Evolutionary conservation across 352 stramenopile species (phyloP).

Genomic region (Pythium plurisporium): DNA sequence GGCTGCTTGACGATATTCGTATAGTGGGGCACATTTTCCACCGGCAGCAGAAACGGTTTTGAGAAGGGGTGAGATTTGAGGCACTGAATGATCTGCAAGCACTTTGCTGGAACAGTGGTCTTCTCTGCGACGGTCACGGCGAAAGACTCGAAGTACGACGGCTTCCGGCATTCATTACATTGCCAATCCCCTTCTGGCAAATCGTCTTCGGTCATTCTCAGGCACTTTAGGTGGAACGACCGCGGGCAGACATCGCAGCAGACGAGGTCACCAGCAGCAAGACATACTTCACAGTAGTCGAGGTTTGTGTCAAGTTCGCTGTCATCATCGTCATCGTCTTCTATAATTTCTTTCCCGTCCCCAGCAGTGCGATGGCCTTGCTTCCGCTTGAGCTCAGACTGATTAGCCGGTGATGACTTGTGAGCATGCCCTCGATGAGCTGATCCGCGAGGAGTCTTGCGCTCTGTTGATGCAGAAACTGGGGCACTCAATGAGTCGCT

Average conservation of each 20-base stretch:
- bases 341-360: conserved; percentile 18
- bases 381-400: conserved; percentile 2
- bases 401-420: not conserved
- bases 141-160: conserved; percentile 60
- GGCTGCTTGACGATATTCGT: conserved; percentile 70
- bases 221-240: conserved; percentile 88
- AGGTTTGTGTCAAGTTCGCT: conserved; percentile 77
- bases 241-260: conserved; percentile 90
- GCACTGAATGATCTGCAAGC: conserved; percentile 59
- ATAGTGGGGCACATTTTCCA: conserved; percentile 77
- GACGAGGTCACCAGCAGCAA: conserved; percentile 75
- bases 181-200: conserved; percentile 81
- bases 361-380: not conserved
- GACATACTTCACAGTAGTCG: conserved; percentile 85
- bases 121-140: conserved; percentile 39
- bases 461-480: not conserved
- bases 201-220: conserved; percentile 66
- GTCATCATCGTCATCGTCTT: conserved; percentile 29
- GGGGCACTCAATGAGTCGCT: not conserved
- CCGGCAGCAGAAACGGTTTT: conserved; percentile 68
- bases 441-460: conserved; percentile 3
- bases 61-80: conserved; percentile 74
- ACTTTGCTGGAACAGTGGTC: conserved; percentile 55
- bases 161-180: conserved; percentile 69
- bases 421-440: not conserved